Evolutionary conservation across 345 rosid genomes (phyloP).

Genomic region (Cardiospermum halicacabum): DNA sequence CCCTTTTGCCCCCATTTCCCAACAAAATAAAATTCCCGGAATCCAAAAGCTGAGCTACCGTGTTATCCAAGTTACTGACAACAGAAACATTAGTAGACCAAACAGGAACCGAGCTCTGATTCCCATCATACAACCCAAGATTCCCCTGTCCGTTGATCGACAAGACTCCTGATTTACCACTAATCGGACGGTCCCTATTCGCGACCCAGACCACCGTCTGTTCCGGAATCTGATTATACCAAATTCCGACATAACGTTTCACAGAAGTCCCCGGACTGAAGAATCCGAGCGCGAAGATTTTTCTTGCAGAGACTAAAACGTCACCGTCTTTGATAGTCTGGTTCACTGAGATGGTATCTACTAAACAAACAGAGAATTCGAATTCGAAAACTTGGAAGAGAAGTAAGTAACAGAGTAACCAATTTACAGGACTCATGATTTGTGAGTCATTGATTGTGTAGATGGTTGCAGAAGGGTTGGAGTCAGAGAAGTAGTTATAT

Average conservation of each 20-base stretch:
- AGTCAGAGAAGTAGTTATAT: too few relatives aligned
- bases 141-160: conserved; percentile 37
- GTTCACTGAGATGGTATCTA: conserved; percentile 24
- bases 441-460: neutral
- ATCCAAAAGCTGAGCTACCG: conserved; percentile 46
- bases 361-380: conserved; percentile 19
- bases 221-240: conserved; percentile 51
- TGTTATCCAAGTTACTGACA: conserved; percentile 5
- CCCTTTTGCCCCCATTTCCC: conserved; percentile 21
- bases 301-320: conserved; percentile 32
- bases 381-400: conserved; percentile 19
- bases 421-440: conserved; percentile 11
- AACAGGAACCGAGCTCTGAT: conserved; percentile 25
- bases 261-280: conserved; percentile 45
- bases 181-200: conserved; percentile 53
- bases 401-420: neutral
- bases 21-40: conserved; percentile 55
- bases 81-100: conserved; percentile 51
- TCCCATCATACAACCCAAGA: conserved; percentile 24
- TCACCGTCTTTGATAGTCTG: conserved; percentile 41
- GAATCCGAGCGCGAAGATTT: conserved; percentile 51
- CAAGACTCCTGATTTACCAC: conserved; percentile 39
- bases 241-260: conserved; percentile 61
- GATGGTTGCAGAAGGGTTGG: too few relatives aligned
- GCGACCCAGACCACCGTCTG: conserved; percentile 76